Conservation (phyloP, 495 filamentous ascomycete genomes). For the Daldinia grandis region DNA sequence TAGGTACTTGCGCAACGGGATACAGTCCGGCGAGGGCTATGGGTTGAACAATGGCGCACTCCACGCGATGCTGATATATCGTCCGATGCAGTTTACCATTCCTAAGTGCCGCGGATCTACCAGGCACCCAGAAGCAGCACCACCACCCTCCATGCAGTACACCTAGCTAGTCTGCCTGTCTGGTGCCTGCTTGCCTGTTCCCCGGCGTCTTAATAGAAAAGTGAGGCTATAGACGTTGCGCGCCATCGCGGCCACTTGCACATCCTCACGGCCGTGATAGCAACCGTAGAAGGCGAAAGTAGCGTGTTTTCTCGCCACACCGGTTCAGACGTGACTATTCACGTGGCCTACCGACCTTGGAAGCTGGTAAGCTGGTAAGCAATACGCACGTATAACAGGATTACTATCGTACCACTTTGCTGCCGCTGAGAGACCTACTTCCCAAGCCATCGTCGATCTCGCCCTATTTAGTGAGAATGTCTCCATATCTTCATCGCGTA, state of each 20-base stretch:
- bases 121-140: constrained; percentile 9
- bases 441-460: constrained; percentile 10
- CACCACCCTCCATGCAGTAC: constrained; percentile 11
- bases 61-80: constrained; percentile 13
- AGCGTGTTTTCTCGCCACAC: constrained; percentile 21
- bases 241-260: constrained; percentile 24
- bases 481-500: neutral
- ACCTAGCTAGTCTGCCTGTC: constrained; percentile 4
- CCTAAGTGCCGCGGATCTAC: constrained; percentile 15
- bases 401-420: constrained; percentile 10
- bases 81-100: constrained; percentile 19
- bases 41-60: constrained; percentile 20
- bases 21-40: neutral
- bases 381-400: constrained; percentile 9
- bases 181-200: neutral
- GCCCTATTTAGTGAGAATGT: constrained; percentile 7
- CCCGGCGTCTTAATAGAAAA: constrained; percentile 7
- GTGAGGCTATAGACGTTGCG: constrained; percentile 14
- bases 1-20: constrained; percentile 17
- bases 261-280: constrained; percentile 20
- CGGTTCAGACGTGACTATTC: constrained; percentile 15
- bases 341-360: constrained; percentile 22
- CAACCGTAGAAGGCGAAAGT: constrained; percentile 6
- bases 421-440: constrained; percentile 2
- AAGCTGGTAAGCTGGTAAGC: constrained; percentile 2